A percentile compares a stretch with the other conserved stretches of the same genome.
Conservation (phyloP, 2,329 filamentous ascomycete genomes). For the Neofusicoccum sp. region DNA sequence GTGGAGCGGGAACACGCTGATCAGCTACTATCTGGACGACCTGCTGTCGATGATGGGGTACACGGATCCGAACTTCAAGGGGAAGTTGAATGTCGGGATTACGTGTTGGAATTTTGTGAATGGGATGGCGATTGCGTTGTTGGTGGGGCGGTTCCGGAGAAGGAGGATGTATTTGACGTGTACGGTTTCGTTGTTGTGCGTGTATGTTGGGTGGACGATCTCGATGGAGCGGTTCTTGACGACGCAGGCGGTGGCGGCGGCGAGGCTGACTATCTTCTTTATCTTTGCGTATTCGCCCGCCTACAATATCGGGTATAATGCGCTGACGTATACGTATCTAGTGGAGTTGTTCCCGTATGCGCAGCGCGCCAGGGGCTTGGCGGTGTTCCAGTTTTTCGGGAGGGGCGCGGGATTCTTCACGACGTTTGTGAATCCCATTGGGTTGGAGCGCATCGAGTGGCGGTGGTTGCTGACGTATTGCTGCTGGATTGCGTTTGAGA, state of each 20-base stretch:
- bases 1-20: constrained; percentile 65
- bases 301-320: constrained; percentile 58
- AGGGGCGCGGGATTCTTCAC: constrained; percentile 61
- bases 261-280: constrained; percentile 50
- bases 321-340: constrained; percentile 55
- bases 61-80: constrained; percentile 48
- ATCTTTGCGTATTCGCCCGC: constrained; percentile 52
- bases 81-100: constrained; percentile 60
- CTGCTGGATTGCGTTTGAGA: constrained; percentile 44
- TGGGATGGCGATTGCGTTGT: constrained; percentile 54
- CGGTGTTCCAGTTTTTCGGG: constrained; percentile 62
- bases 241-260: constrained; percentile 31
- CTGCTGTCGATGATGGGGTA: constrained; percentile 64
- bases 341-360: constrained; percentile 51
- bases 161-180: constrained; percentile 56
- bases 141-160: constrained; percentile 56
- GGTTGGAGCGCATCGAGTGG: constrained; percentile 51
- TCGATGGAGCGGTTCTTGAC: constrained; percentile 43
- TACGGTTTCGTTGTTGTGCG: constrained; percentile 36
- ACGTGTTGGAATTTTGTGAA: constrained; percentile 49
- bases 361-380: constrained; percentile 49
- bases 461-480: constrained; percentile 42
- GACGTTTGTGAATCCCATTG: constrained; percentile 62
- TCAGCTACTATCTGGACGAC: constrained; percentile 65
- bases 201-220: constrained; percentile 38